These are phyloP conservation scores for Eudorina sp. DNA, from an alignment of 139 green algal species.

Conservation along the genomic window DNA sequence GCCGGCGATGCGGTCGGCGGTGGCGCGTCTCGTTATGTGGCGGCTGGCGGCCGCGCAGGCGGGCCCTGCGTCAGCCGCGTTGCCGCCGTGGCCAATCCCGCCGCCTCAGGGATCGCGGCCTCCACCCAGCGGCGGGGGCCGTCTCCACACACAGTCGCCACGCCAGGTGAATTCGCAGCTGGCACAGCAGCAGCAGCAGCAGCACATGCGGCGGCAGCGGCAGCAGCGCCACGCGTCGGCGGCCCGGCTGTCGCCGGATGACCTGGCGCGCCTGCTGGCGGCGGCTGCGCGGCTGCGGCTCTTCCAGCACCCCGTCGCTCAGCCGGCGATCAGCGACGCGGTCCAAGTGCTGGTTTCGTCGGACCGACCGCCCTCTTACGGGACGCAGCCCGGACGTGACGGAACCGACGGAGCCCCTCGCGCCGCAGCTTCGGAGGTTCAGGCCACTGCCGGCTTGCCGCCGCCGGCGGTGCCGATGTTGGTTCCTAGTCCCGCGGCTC, in stretches of 20 bases:
- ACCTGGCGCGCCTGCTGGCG: constrained; percentile 11
- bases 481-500: no score
- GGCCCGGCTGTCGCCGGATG: background rate
- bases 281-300: constrained; percentile 24
- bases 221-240: background rate
- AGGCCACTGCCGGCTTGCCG: no score
- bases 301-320: background rate
- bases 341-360: background rate
- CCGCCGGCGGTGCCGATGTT: background rate
- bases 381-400: no score
- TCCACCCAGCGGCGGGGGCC: background rate
- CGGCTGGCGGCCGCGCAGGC: background rate
- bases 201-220: background rate
- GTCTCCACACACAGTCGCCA: background rate
- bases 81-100: no score
- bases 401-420: no score
- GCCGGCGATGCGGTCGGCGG: background rate
- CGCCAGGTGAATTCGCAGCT: background rate
- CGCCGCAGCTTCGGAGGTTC: no score
- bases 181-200: background rate
- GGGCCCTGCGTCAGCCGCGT: no score
- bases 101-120: background rate
- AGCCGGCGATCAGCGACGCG: background rate
- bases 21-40: background rate
- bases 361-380: no score